These are phyloP conservation scores for Dactylellina cionopaga DNA, from an alignment of 2,329 filamentous ascomycete species.

Conservation along the genomic window DNA sequence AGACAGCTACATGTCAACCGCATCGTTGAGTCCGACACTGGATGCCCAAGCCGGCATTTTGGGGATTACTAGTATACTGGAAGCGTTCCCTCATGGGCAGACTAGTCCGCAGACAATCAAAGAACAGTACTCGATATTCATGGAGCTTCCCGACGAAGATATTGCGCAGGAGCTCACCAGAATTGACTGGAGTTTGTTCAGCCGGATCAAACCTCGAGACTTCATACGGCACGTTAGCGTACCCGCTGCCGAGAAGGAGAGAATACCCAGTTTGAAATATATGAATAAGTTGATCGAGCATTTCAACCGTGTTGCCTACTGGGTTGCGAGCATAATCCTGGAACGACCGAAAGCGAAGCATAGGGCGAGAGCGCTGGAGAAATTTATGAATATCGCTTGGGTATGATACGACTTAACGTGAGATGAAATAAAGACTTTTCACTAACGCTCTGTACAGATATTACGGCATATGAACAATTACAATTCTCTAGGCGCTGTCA, in stretches of 20 bases:
- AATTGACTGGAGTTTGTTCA: conserved; percentile 99
- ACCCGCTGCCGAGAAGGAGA: conserved; percentile 74
- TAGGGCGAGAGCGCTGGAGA: conserved; percentile 87
- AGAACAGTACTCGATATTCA: conserved; percentile 86
- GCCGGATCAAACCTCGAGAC: conserved; percentile 89
- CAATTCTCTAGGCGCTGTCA: conserved; percentile 90
- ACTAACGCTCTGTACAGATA: conserved; percentile 65
- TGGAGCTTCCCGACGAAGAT: conserved; percentile 84
- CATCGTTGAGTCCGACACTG: conserved; percentile 37
- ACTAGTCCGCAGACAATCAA: conserved; percentile 64
- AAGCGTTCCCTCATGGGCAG: conserved; percentile 26
- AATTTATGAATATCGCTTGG: conserved; percentile 88
- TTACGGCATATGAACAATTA: conserved; percentile 95
- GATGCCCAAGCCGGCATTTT: conserved; percentile 41
- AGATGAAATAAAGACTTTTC: background rate
- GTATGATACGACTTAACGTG: conserved; percentile 59
- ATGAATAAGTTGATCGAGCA: conserved; percentile 95
- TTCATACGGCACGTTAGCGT: conserved; percentile 90
- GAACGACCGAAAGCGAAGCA: conserved; percentile 96
- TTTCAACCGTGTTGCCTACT: conserved; percentile 85
- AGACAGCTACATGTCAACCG: conserved; percentile 40
- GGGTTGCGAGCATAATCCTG: conserved; percentile 84
- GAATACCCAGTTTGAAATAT: conserved; percentile 80
- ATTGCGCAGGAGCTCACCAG: conserved; percentile 91
- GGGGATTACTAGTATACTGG: conserved; percentile 40